Base-by-base conservation (phyloP, 1,284 basidiomycete species). In the Sporisorium graminicola region DNA sequence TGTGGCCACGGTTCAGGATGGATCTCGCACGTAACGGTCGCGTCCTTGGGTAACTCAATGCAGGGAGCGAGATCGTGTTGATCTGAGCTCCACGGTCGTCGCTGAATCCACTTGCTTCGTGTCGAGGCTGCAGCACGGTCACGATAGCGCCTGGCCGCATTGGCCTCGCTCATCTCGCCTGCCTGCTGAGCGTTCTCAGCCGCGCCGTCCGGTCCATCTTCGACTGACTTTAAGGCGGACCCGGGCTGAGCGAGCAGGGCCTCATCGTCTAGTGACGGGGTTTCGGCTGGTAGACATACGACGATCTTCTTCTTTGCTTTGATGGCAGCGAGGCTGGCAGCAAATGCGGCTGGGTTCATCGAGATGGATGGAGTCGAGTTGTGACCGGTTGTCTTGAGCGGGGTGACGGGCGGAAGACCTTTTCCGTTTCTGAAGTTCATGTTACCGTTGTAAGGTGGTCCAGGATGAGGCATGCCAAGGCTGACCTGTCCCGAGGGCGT, bases 311-410 rank as follows among this genome's bases (percentile, higher is more conserved):
- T 73, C 65, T 70, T 76, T 13, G 64, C 44, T 43, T 70, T 76
- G 14, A 68, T 40, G 1, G 70, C 77, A 20, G 70, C 65, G 16
- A 81, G 54, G 33, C 58, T 65, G 3, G 77, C 73, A 4, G 77
- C 66, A 40, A 82, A 79, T 0, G 80, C 80, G 13, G 81, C 78
- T 0, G 76, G 76, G 37, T 75, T 77, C 57, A 83, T 58, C 29
- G 74, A 77, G 51, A 83, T 74, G 9, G 80, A 82, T 0, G 81
- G 81, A 14, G 68, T 82, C 2, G 78, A 80, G 58, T 83, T 83
- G 64, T 83, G 81, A 14, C 81, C 81, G 18, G 65, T 73, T 0
- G 76, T 77, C 63, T 76, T 79, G 63, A 83, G 65, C 5, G 81
- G 81, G 3, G 77, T 80, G 49, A 78, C 64, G 0, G 75, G 74